phyloP scores from a whole-genome alignment of 495 filamentous ascomycete species.

The Viridothelium virens region DNA sequence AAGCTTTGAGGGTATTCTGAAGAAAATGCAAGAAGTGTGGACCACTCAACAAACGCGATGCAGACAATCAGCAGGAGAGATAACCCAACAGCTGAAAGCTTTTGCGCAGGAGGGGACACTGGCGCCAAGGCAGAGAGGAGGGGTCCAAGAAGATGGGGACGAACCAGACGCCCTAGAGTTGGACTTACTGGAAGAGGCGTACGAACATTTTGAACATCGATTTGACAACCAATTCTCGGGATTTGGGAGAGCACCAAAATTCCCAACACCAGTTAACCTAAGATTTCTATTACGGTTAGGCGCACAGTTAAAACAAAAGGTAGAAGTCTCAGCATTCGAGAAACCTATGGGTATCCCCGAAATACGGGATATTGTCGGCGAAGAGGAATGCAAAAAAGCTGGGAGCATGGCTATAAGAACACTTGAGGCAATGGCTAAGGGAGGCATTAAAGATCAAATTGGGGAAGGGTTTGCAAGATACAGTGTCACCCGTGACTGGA shows the following conservation, averaged over 20 bases:
- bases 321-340: too few relatives aligned
- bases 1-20: slow-evolving; percentile 70
- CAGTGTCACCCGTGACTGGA: slow-evolving; percentile 86
- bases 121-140: slow-evolving; percentile 44
- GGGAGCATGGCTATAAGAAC: slow-evolving; percentile 76
- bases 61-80: slow-evolving; percentile 71
- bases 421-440: slow-evolving; percentile 70
- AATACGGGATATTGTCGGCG: slow-evolving; percentile 78
- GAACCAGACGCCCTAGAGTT: slow-evolving; percentile 62
- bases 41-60: slow-evolving; percentile 72
- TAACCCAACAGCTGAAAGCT: slow-evolving; percentile 68
- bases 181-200: slow-evolving; percentile 86
- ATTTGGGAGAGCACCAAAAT: slow-evolving; percentile 77
- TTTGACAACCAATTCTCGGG: slow-evolving; percentile 75
- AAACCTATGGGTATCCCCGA: slow-evolving; percentile 49
- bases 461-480: slow-evolving; percentile 87
- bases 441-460: slow-evolving; percentile 87
- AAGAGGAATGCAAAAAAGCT: slow-evolving; percentile 66
- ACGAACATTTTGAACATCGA: slow-evolving; percentile 64
- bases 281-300: slow-evolving; percentile 72
- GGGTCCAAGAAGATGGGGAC: slow-evolving; percentile 38
- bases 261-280: slow-evolving; percentile 81
- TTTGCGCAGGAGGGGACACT: slow-evolving; percentile 83
- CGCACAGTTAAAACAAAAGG: slow-evolving; percentile 24
- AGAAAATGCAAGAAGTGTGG: slow-evolving; percentile 78